A percentile compares a stretch with the other conserved stretches of the same genome.
These are phyloP conservation scores for Cytospora paraplurivora DNA, from an alignment of 2,329 filamentous ascomycete genomes.

Conservation along the genomic window DNA sequence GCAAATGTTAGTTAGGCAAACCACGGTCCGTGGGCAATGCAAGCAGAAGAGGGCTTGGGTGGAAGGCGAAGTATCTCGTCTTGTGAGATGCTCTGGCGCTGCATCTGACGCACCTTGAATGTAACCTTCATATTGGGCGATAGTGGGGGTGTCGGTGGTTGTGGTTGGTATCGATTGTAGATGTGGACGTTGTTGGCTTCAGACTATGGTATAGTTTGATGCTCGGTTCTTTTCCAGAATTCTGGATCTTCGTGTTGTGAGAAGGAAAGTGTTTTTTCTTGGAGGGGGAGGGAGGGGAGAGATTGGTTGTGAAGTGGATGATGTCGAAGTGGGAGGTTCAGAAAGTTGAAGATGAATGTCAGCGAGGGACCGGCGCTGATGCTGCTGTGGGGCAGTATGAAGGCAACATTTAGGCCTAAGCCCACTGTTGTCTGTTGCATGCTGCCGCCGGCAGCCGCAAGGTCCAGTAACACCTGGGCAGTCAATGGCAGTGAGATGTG, in stretches of 20 bases:
- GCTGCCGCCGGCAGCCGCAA: background rate
- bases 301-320: background rate
- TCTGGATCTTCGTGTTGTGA: slow-evolving; percentile 1
- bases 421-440: no score
- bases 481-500: slow-evolving; percentile 4
- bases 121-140: slow-evolving; percentile 68
- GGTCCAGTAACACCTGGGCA: no score
- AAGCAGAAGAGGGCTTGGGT: background rate
- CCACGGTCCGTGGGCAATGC: slow-evolving; percentile 11
- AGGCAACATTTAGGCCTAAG: no score
- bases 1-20: slow-evolving; percentile 28
- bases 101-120: slow-evolving; percentile 56
- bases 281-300: slow-evolving; percentile 16
- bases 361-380: slow-evolving; percentile 9
- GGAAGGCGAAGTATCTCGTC: background rate
- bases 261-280: slow-evolving; percentile 15
- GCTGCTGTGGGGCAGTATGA: background rate
- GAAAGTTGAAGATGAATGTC: slow-evolving; percentile 5
- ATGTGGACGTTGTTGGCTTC: slow-evolving; percentile 33
- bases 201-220: background rate
- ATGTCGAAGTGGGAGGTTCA: slow-evolving; percentile 20
- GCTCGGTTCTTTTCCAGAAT: slow-evolving; percentile 4
- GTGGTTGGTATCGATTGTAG: slow-evolving; percentile 34
- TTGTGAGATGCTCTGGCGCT: slow-evolving; percentile 8
- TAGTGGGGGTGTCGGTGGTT: background rate